Conservation (phyloP, 2,329 filamentous ascomycete species). For the Claviceps sorghi region DNA sequence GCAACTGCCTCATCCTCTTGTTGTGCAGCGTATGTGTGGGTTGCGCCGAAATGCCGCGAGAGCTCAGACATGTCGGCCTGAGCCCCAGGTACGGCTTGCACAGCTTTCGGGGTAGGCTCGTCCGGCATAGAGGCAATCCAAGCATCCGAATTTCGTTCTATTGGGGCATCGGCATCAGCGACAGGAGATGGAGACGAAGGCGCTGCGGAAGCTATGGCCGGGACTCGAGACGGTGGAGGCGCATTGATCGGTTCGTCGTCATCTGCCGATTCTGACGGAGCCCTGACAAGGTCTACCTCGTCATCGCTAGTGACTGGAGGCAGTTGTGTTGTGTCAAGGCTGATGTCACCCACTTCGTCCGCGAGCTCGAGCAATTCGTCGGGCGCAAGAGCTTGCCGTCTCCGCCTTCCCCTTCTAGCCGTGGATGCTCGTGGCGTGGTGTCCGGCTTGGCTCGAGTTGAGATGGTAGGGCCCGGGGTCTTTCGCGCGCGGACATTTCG, state of each 20-base stretch:
- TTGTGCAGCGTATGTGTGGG: not conserved
- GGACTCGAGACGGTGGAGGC: not conserved
- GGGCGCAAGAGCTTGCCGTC: constrained; percentile 12
- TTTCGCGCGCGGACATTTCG: constrained; percentile 17
- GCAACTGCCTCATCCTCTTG: constrained; percentile 10
- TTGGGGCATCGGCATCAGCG: constrained; percentile 4
- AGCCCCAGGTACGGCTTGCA: constrained; percentile 8
- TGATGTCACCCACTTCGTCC: constrained; percentile 10
- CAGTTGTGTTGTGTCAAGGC: constrained; percentile 6
- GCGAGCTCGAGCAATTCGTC: constrained; percentile 15
- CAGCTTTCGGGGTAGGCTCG: constrained; percentile 21
- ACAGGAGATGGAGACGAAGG: constrained; percentile 5
- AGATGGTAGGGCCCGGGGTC: constrained; percentile 8
- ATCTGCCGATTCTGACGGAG: constrained; percentile 10
- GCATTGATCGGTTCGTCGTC: not conserved
- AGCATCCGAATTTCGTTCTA: constrained; percentile 25
- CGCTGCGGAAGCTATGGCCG: not conserved
- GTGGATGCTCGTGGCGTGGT: constrained; percentile 7
- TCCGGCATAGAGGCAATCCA: constrained; percentile 30
- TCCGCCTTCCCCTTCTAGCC: constrained; percentile 7
- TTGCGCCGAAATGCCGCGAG: constrained; percentile 5
- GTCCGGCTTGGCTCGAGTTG: constrained; percentile 12
- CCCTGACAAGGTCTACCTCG: constrained; percentile 16
- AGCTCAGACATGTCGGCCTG: constrained; percentile 1
- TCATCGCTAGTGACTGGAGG: constrained; percentile 12